These are phyloP conservation scores for Protomyces lactucae-debilis DNA, from an alignment of 1,139 yeast genomes.

Conservation along the genomic window DNA sequence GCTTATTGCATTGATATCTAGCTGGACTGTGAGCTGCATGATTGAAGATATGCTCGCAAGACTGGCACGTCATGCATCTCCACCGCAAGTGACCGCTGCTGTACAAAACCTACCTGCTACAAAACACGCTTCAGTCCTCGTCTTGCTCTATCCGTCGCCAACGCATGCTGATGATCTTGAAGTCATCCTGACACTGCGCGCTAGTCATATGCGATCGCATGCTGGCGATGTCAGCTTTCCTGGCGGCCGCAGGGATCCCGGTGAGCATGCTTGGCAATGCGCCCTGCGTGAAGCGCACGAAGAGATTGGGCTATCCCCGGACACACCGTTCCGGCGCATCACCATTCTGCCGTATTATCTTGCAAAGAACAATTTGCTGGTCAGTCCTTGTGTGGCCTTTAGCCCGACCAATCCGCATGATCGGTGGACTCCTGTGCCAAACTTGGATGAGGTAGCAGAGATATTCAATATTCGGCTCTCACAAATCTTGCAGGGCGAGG, in stretches of 20 bases:
- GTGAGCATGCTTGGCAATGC: constrained; percentile 64
- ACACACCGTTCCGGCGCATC: constrained; percentile 45
- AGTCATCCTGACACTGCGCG: constrained; percentile 71
- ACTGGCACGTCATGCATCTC: neutral
- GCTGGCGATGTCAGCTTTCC: constrained; percentile 89
- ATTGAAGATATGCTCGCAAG: neutral
- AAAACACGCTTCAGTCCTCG: neutral
- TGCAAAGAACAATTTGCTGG: constrained; percentile 74
- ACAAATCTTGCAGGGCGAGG: constrained; percentile 36
- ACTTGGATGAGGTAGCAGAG: constrained; percentile 38
- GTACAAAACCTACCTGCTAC: neutral
- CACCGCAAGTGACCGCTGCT: neutral
- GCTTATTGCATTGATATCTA: no score
- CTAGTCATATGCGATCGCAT: constrained; percentile 61
- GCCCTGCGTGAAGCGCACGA: constrained; percentile 80
- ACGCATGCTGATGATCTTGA: constrained; percentile 57
- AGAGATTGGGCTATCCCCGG: constrained; percentile 58
- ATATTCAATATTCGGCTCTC: constrained; percentile 38
- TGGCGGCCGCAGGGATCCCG: constrained; percentile 69
- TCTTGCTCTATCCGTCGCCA: neutral
- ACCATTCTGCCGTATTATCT: constrained; percentile 67
- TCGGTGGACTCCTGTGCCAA: constrained; percentile 41
- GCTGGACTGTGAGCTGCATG: neutral
- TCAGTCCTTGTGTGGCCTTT: constrained; percentile 74
- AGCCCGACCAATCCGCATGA: constrained; percentile 39